Evolutionary conservation across 2,329 filamentous ascomycete species (phyloP).

Genomic region (Neonectria neomacrospora): DNA sequence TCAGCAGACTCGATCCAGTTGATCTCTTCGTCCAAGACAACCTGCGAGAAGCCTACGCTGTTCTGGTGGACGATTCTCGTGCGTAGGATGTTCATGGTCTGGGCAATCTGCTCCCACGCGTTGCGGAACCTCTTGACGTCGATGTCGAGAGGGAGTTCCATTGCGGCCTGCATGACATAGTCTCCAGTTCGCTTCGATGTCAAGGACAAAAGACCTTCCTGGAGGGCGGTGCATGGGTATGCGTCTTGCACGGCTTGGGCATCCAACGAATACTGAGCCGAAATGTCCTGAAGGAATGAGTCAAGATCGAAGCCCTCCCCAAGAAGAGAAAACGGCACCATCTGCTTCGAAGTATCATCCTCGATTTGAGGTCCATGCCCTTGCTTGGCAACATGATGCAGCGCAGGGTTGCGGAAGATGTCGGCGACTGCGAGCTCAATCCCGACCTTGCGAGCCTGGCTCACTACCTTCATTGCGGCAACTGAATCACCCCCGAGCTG

Average conservation of each 20-base stretch:
- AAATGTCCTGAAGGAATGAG: background rate
- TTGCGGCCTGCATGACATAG: conserved; percentile 32
- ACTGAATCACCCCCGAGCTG: conserved; percentile 44
- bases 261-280: background rate
- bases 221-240: conserved; percentile 51
- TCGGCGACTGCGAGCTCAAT: conserved; percentile 18
- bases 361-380: background rate
- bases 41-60: conserved; percentile 55
- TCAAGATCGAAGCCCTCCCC: background rate
- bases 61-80: conserved; percentile 59
- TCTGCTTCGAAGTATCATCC: conserved; percentile 34
- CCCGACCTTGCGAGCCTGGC: conserved; percentile 17
- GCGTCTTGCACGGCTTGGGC: conserved; percentile 42
- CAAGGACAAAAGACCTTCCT: conserved; percentile 49
- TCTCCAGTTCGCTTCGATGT: conserved; percentile 41
- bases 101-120: conserved; percentile 28
- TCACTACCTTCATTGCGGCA: conserved; percentile 38
- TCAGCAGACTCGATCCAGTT: conserved; percentile 39
- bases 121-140: conserved; percentile 15
- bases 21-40: conserved; percentile 53
- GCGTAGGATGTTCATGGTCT: conserved; percentile 50
- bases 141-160: conserved; percentile 26
- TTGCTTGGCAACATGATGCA: background rate
- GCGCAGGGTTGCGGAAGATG: conserved; percentile 17
- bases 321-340: conserved; percentile 50